Base-by-base conservation (phyloP, 768 basidiomycete genomes). In the Postia placenta region DNA sequence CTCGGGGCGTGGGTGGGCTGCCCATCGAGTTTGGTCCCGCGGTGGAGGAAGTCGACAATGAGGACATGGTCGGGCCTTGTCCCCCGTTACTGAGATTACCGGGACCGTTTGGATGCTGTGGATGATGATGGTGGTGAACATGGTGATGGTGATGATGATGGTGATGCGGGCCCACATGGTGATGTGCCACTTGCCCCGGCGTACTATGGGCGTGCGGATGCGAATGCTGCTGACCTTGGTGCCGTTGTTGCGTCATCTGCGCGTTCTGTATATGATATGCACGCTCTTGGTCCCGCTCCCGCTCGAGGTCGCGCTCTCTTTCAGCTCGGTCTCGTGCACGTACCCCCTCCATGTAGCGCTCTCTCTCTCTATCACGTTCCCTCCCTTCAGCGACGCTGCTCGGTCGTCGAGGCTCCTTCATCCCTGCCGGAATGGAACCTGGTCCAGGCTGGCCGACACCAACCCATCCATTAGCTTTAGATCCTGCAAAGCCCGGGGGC, bases 141-240 rank as follows among this genome's bases (percentile, higher is more conserved):
- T 66, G 61, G 42, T 67, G 68, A 47, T 62, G 60, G 40, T 65
- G 66, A 37, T 64, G 63, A 38, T 64, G 63, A 42, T 67, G 65
- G 37, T 65, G 60, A 11, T 60, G 60, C 11, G 54, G 53, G 1
- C 45, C 55, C 7, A 49, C 17, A 42, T 58, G 58, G 7, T 56
- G 52, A 2, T 59, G 62, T 9, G 44, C 41, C 2, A 50, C 40
- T 19, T 60, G 63, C 2, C 36, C 53, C n/a, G 54, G 64, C 7
- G 50, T 50, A 25, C 47, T 42, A 36, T 60, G 52, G 23, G 35
- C 47, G 37, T 55, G 55, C 19, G 30, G 48, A 30, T 53, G 61
- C 19, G 48, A 5, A 36, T 59, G 58, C 22, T 50, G 52, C 22
- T 52, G 56, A 4, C 40, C 27, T 15, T 40, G 3, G 40, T 53